Base-by-base conservation (phyloP, 176 grass and related monocot genomes). In the Elaeis guineensis region DNA sequence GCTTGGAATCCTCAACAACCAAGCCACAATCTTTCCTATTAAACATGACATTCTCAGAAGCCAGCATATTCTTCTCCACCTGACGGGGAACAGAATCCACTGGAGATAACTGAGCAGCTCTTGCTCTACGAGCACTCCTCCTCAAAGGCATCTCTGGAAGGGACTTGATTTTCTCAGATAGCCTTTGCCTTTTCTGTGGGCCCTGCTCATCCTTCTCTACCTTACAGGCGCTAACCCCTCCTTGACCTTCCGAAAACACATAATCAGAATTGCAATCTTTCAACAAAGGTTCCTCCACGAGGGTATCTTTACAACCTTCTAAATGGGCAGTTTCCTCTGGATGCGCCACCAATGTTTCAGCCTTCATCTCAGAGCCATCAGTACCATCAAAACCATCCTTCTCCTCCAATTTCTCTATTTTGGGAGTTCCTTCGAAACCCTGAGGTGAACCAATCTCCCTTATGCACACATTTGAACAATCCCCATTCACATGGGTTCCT, bases 111-210 rank as follows among this genome's bases (percentile, higher is more conserved):
- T 49, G 55, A 0, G 81, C 70, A 6, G 80, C 84, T 82, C 75
- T 85, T 0, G 84, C 87, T 61, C 89, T 78, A 21, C 93, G 71
- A 14, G 87, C 80, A 64, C 93, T 98, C 52, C 93, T 76, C 19
- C 93, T 80, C 61, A 89, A 54, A 54, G 70, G 70, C 15, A 30
- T 39, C 24, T 51, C 59, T 15, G 25, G 50, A 17, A 16, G 2
- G 29, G 16, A 50, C 16, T 59, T 50, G 4, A 28, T 16, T 59
- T 71, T 71, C 54, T 51, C 58, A 48, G 49, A 54, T 23, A 44
- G 15, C 54, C 25, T 62, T 49, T 25, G 58, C 50, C 70, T 72
- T 59, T 55, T 72, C 51, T 25, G 54, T 6, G 50, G 25, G 17
- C 50, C 50, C 4, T 30, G 25, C 19, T 44, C 59, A 54, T 23